Evolutionary conservation across 352 stramenopile genomes (phyloP), one percentile per base, ranked within the genome.

Genomic region (Phytophthora litchii): DNA sequence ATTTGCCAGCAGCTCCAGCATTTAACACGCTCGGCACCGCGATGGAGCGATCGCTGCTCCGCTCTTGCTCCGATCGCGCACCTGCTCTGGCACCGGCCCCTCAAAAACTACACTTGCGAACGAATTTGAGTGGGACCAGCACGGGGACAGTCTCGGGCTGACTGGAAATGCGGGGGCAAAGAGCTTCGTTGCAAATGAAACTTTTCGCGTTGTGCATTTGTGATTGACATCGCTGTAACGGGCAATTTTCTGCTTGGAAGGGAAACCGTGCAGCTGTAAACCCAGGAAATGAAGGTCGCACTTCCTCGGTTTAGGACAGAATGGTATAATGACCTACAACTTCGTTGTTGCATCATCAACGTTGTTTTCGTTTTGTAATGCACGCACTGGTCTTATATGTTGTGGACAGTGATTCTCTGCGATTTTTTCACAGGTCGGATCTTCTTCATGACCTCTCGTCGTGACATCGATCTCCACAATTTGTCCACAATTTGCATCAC

Each of bases 91-190:
- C 55, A 62, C 57, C 31, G 27, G 36, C 17, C 61, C 25, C 16
- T 63, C 56, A 53, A 58, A 72, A 72, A 60, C 51, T 68, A 63
- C 63, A 62, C 42, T 54, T 67, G 47, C 47, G 55, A 65, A 43
- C 54, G 47, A 35, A 16, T 17, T 29, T 17, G 21, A 31, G 50
- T 60, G 58, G 43, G 51, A 61, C 50, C 42, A 64, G 40, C 29
- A 23, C 10, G 17, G 8, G 36, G 20, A 54, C 32, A 47, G 49
- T 27, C 41, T 45, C 40, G 47, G 11, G 36, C 13, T 58, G 37
- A 20, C 32, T 45, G 36, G 38, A 59, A 53, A 42, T 42, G 19
- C 29, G 4, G 10, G 10, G 10, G 7, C 29, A 12, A 34, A 34
- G 17, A 47, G 25, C 36, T 55, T 25, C 4, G 34, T 25, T 45